Percentiles rank a stretch among this genome's conserved stretches.
Conservation (phyloP, 495 filamentous ascomycete genomes). For the Penicillium simplicissimum region DNA sequence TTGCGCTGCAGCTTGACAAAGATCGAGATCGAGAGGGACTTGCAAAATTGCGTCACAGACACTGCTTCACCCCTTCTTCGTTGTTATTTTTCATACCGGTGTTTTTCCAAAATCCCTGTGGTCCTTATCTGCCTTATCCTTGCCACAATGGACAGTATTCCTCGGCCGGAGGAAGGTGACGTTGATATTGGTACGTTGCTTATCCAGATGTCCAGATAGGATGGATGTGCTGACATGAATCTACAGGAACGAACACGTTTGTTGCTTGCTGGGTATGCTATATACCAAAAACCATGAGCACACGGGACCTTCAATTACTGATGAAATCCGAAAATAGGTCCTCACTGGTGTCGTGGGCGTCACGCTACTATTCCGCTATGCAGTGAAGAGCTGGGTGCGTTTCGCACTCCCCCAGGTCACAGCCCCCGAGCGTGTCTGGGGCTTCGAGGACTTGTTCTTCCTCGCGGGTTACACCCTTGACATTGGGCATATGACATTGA, state of each 20-base stretch:
- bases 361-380: constrained; percentile 35
- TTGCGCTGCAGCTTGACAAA: constrained; percentile 5
- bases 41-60: not conserved
- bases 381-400: constrained; percentile 37
- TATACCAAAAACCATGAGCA: not conserved
- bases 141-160: constrained; percentile 28
- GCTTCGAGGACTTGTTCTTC: constrained; percentile 38
- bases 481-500: constrained; percentile 33
- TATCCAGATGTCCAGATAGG: not conserved
- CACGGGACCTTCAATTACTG: not conserved
- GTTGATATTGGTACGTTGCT: constrained; percentile 30
- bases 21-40: constrained; percentile 1
- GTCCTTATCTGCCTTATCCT: constrained; percentile 8
- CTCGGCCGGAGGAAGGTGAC: constrained; percentile 31
- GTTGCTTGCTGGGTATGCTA: constrained; percentile 34
- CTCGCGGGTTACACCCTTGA: constrained; percentile 34
- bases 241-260: constrained; percentile 28
- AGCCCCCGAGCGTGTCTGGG: constrained; percentile 37
- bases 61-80: not conserved
- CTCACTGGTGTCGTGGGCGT: constrained; percentile 34
- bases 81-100: not conserved
- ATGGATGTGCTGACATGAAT: constrained; percentile 7
- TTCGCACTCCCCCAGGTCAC: constrained; percentile 39
- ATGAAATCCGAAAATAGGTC: constrained; percentile 17
- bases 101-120: not conserved